A percentile compares a stretch with the other conserved stretches of the same genome.
Evolutionary conservation across 345 rosid species (phyloP).

Genomic region (Murraya paniculata): DNA sequence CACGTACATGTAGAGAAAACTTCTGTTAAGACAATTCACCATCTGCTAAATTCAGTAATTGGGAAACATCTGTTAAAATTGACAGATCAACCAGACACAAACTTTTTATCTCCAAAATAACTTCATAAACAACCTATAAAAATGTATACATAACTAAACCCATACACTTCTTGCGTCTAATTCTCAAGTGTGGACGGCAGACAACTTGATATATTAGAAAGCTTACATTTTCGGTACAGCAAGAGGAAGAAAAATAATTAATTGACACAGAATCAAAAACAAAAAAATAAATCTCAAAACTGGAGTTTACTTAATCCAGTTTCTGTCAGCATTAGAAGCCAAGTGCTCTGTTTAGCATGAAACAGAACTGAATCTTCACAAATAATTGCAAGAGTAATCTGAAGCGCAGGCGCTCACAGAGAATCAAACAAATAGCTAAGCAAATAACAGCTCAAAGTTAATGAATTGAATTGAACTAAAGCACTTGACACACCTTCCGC

Average conservation of each 20-base stretch:
- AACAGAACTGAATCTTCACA: neutral
- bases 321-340: slow-evolving; percentile 1
- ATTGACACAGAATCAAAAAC: neutral
- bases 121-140: neutral
- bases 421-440: neutral
- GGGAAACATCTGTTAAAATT: neutral
- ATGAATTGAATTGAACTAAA: slow-evolving; percentile 1
- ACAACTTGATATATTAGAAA: neutral
- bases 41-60: neutral
- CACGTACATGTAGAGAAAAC: no score
- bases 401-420: neutral
- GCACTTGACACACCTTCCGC: slow-evolving; percentile 57
- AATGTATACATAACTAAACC: neutral
- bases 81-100: slow-evolving; percentile 4
- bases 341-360: neutral
- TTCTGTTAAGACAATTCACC: neutral
- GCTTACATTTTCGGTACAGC: neutral
- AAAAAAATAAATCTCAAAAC: neutral
- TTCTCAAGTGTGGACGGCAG: neutral
- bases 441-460: neutral
- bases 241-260: neutral
- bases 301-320: neutral
- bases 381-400: neutral
- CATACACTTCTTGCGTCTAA: neutral
- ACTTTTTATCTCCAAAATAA: neutral